Percentiles rank a stretch among this genome's conserved stretches.
These are phyloP conservation scores for Thozetella sp. DNA, from an alignment of 495 filamentous ascomycete genomes.

Conservation along the genomic window DNA sequence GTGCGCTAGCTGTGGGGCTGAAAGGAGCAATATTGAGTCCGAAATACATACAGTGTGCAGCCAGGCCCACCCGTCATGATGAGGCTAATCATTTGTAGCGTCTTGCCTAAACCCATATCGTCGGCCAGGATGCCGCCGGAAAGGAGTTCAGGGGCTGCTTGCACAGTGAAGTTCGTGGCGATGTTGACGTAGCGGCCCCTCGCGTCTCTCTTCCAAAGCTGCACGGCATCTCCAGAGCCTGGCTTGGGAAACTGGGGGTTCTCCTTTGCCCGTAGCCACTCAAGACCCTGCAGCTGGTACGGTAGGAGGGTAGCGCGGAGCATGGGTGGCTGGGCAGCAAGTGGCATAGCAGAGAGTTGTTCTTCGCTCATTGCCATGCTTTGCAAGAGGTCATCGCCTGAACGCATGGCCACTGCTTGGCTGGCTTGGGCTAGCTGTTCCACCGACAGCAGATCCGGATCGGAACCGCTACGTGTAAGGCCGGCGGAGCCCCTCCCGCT, in stretches of 20 bases:
- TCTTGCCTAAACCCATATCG: constrained; percentile 96
- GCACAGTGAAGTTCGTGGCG: constrained; percentile 71
- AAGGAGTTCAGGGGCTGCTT: constrained; percentile 58
- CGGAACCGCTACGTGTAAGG: constrained; percentile 16
- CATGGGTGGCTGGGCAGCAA: constrained; percentile 64
- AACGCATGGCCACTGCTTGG: constrained; percentile 56
- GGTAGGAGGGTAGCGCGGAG: constrained; percentile 71
- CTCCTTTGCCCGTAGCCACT: constrained; percentile 82
- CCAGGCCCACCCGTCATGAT: constrained; percentile 64
- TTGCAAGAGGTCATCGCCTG: constrained; percentile 66
- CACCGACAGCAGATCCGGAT: constrained; percentile 38
- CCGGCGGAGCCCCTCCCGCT: constrained; percentile 29
- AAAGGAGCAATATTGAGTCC: no score
- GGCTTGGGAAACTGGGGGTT: constrained; percentile 62
- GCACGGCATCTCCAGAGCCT: constrained; percentile 68
- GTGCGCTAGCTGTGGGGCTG: no score
- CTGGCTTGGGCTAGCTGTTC: constrained; percentile 69
- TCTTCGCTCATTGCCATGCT: constrained; percentile 73
- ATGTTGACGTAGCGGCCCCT: constrained; percentile 67
- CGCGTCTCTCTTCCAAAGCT: constrained; percentile 74
- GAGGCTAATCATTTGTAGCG: constrained; percentile 82
- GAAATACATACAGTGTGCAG: constrained; percentile 71
- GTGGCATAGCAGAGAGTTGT: constrained; percentile 71
- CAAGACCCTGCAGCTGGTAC: constrained; percentile 83
- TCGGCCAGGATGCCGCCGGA: constrained; percentile 88